Evolutionary conservation across 176 grass and related monocot genomes (phyloP).

Genomic region (Aegilops longissima): DNA sequence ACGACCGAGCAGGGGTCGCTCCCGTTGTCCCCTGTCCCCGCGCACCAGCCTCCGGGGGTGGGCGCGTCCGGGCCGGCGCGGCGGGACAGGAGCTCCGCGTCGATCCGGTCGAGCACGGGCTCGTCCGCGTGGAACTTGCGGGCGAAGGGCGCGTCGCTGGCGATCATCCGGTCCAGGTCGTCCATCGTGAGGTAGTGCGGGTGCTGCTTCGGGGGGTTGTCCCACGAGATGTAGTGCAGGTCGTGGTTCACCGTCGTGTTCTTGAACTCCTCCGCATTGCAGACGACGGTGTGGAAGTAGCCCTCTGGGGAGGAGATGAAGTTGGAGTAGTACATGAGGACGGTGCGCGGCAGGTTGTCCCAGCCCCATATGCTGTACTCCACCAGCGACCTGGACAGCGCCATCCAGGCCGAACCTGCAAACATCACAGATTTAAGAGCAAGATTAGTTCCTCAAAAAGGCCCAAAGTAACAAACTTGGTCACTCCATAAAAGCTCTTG

Average conservation of each 20-base stretch:
- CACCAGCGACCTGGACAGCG: conserved; percentile 50
- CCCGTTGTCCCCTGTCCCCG: conserved; percentile 35
- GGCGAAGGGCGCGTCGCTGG: conserved; percentile 50
- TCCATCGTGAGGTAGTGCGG: conserved; percentile 49
- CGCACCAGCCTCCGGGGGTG: conserved; percentile 60
- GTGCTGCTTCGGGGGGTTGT: conserved; percentile 73
- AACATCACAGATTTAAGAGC: not conserved
- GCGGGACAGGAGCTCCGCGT: conserved; percentile 44
- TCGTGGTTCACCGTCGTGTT: conserved; percentile 71
- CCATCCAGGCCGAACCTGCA: conserved; percentile 76
- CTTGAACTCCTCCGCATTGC: conserved; percentile 53
- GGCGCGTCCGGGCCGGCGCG: conserved; percentile 23
- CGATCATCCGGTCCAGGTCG: conserved; percentile 50
- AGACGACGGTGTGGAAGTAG: conserved; percentile 72
- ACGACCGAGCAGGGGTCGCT: conserved; percentile 46
- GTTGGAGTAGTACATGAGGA: conserved; percentile 75
- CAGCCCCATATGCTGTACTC: conserved; percentile 76
- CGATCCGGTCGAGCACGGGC: conserved; percentile 53
- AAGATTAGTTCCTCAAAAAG: not conserved
- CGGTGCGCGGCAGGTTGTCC: conserved; percentile 66
- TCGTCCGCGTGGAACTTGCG: conserved; percentile 57
- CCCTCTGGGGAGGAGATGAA: conserved; percentile 72
- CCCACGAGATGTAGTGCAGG: conserved; percentile 70
- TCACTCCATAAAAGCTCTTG: conserved; percentile 1
- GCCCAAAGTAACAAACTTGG: not conserved